These are phyloP conservation scores for Crithidia thermophila DNA, from an alignment of 208 protist genomes.

Conservation along the genomic window DNA sequence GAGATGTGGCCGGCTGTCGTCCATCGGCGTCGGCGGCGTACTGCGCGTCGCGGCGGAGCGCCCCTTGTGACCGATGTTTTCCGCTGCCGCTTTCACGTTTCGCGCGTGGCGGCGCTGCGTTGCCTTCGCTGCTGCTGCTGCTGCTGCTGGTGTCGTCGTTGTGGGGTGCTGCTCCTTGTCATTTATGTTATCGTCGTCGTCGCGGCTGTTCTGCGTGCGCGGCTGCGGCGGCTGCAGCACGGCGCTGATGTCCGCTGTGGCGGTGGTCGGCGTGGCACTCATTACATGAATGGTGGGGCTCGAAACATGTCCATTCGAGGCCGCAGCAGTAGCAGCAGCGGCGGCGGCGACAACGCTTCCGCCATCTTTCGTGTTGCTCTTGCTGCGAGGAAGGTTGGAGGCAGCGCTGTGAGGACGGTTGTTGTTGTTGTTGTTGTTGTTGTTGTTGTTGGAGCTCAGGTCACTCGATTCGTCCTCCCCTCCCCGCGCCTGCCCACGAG, in stretches of 20 bases:
- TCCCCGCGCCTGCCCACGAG: background rate
- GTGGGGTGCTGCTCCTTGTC: too few relatives aligned
- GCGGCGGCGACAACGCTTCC: too few relatives aligned
- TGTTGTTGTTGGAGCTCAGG: slow-evolving; percentile 1
- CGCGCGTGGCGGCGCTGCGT: too few relatives aligned
- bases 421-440: slow-evolving; percentile 1
- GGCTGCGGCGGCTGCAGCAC: background rate
- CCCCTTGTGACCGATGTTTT: too few relatives aligned
- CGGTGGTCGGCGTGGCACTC: slow-evolving; percentile 25
- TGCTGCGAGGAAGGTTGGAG: too few relatives aligned
- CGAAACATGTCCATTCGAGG: too few relatives aligned
- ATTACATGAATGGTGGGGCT: slow-evolving; percentile 21
- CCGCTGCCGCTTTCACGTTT: too few relatives aligned
- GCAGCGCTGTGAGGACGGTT: too few relatives aligned
- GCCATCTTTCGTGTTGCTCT: too few relatives aligned
- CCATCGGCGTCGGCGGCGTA: background rate
- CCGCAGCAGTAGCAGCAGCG: too few relatives aligned
- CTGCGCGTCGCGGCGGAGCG: too few relatives aligned
- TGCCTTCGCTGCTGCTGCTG: background rate
- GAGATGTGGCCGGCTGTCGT: slow-evolving; percentile 16
- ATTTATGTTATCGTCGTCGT: background rate
- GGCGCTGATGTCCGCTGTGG: too few relatives aligned
- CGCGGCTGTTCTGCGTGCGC: background rate
- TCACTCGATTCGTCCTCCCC: slow-evolving; percentile 10
- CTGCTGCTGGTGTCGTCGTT: background rate